Conservation (phyloP, 139 green algal genomes). For the Raphidocelis subcapitata region DNA sequence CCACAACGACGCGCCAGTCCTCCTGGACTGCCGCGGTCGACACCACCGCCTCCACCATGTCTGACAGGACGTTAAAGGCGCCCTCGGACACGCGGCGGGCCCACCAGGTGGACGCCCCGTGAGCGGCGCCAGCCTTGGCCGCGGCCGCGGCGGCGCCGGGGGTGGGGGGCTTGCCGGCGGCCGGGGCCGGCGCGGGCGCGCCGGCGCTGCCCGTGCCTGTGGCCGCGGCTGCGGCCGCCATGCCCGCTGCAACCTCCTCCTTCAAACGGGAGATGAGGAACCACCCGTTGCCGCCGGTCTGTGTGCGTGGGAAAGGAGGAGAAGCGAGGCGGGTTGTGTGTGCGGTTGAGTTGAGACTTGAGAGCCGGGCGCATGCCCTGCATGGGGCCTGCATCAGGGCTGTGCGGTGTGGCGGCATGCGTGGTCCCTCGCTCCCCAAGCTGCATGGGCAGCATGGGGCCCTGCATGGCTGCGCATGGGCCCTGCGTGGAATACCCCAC, state of each 20-base stretch:
- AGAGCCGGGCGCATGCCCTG: background rate
- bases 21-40: conserved; percentile 19
- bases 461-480: background rate
- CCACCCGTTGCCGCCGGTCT: conserved; percentile 37
- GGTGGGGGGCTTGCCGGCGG: background rate
- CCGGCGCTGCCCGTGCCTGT: too few relatives aligned
- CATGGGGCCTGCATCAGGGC: background rate
- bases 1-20: conserved; percentile 19
- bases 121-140: background rate
- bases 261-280: conserved; percentile 31
- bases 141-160: too few relatives aligned
- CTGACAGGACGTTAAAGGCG: conserved; percentile 12
- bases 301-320: background rate
- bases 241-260: conserved; percentile 16
- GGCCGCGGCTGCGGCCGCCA: background rate
- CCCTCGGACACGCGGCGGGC: conserved; percentile 2
- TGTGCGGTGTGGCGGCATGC: background rate
- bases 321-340: background rate
- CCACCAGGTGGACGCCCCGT: too few relatives aligned
- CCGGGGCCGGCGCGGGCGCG: background rate
- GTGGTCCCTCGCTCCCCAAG: background rate
- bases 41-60: conserved; percentile 5
- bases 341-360: background rate
- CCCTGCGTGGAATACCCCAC: background rate
- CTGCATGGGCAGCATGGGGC: background rate